Evolutionary conservation across 345 rosid species (phyloP).

Genomic region (Chamaenerion angustifolium): DNA sequence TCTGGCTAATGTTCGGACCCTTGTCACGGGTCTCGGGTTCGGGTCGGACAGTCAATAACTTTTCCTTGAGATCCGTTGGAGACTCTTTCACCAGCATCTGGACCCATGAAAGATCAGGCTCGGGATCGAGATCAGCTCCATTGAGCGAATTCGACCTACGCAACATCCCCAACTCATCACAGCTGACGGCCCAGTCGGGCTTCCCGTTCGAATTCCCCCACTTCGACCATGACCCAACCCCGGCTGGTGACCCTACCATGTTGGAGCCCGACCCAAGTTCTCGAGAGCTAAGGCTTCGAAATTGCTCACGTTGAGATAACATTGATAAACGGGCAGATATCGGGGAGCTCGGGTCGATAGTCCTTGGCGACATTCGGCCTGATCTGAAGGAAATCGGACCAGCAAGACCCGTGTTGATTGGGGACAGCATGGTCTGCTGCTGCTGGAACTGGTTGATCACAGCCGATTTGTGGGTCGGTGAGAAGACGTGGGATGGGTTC

Average conservation of each 20-base stretch:
- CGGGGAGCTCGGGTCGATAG: slow-evolving; percentile 64
- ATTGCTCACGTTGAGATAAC: slow-evolving; percentile 51
- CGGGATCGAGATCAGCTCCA: slow-evolving; percentile 17
- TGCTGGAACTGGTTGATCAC: slow-evolving; percentile 23
- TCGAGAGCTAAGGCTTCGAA: slow-evolving; percentile 52
- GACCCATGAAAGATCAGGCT: slow-evolving; percentile 89
- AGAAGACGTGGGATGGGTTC: slow-evolving; percentile 18
- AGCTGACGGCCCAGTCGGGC: slow-evolving; percentile 55
- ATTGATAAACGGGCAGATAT: slow-evolving; percentile 51
- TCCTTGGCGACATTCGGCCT: slow-evolving; percentile 54
- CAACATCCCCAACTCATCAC: slow-evolving; percentile 37
- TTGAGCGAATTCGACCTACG: slow-evolving; percentile 32
- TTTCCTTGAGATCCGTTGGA: slow-evolving; percentile 46
- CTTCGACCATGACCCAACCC: slow-evolving; percentile 54
- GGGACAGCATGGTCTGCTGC: slow-evolving; percentile 41
- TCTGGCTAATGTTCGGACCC: slow-evolving; percentile 23
- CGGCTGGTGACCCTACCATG: slow-evolving; percentile 49
- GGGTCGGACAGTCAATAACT: slow-evolving; percentile 4
- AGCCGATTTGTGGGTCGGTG: slow-evolving; percentile 51
- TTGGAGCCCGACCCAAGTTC: slow-evolving; percentile 37
- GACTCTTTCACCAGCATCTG: slow-evolving; percentile 73
- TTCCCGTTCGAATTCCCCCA: slow-evolving; percentile 88
- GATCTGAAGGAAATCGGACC: slow-evolving; percentile 22
- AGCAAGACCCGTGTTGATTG: slow-evolving; percentile 31
- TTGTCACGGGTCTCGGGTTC: background rate